phyloP scores from a whole-genome alignment of 2,329 filamentous ascomycete species.

The Alternaria metachromatica region DNA sequence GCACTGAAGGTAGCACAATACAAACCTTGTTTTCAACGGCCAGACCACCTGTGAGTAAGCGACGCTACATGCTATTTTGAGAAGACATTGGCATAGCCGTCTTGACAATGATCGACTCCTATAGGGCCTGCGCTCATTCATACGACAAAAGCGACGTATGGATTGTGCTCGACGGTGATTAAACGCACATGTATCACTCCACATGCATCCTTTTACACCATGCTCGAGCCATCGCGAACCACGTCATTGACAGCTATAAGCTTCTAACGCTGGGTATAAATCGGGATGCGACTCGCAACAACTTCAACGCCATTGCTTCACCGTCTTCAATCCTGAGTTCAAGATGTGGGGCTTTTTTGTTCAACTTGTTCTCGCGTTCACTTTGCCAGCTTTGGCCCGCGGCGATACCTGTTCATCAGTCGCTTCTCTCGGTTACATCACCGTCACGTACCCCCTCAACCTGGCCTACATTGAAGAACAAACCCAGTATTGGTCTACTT shows the following conservation, averaged over 20 bases:
- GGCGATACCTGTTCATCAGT: constrained; percentile 32
- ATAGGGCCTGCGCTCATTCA: not conserved
- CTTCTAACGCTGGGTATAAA: not conserved
- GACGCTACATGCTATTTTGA: not conserved
- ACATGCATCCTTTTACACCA: no score
- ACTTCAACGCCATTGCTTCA: not conserved
- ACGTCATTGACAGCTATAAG: not conserved
- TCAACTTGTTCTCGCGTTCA: not conserved
- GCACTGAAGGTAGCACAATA: not conserved
- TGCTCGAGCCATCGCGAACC: not conserved
- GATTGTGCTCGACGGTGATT: not conserved
- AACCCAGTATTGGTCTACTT: constrained; percentile 42
- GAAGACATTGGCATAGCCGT: no score
- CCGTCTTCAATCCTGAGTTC: not conserved
- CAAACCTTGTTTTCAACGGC: not conserved
- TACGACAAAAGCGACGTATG: not conserved
- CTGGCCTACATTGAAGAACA: constrained; percentile 37
- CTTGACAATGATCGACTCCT: not conserved
- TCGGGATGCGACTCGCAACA: not conserved
- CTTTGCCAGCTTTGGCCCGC: constrained; percentile 1
- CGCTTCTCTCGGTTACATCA: constrained; percentile 30
- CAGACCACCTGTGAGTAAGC: not conserved
- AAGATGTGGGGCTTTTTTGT: constrained; percentile 2
- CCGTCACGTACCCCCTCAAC: constrained; percentile 25
- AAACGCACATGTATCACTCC: not conserved